Conservation (phyloP, 2,329 filamentous ascomycete species). For the Chaetomium sp. region DNA sequence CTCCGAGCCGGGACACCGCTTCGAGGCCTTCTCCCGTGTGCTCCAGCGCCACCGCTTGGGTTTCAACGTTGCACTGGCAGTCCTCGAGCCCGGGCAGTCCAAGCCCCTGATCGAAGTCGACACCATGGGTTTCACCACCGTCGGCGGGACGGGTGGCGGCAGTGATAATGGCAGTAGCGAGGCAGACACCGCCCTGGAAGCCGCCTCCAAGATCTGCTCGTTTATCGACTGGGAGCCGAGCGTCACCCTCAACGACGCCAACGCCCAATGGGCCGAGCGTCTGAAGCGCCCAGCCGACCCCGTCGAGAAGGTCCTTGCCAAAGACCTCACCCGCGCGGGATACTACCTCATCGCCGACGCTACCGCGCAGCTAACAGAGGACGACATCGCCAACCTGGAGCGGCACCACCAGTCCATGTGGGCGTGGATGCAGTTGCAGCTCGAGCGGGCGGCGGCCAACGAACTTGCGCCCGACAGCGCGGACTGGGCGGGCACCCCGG, state of each 20-base stretch:
- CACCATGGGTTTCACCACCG: neutral
- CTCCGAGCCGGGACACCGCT: neutral
- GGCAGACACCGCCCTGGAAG: neutral
- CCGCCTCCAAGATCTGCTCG: neutral
- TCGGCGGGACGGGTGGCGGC: neutral
- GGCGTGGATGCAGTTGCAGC: neutral
- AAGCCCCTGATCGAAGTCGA: neutral
- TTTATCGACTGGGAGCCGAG: neutral
- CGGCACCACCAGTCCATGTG: neutral
- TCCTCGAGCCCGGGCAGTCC: neutral
- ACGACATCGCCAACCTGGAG: neutral
- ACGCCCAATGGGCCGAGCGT: neutral
- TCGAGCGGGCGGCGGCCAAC: neutral
- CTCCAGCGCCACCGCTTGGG: neutral
- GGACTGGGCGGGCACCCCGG: neutral
- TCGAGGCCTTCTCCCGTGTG: neutral
- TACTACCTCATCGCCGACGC: neutral
- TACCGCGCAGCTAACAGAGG: neutral
- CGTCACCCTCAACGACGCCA: neutral
- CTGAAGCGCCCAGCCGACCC: neutral
- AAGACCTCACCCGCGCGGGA: neutral
- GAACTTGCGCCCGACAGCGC: neutral
- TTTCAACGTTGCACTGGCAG: neutral
- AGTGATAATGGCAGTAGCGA: neutral
- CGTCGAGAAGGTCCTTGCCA: neutral